These are phyloP conservation scores for Starmerella bombicola DNA, from an alignment of 805 yeast genomes.

Conservation along the genomic window DNA sequence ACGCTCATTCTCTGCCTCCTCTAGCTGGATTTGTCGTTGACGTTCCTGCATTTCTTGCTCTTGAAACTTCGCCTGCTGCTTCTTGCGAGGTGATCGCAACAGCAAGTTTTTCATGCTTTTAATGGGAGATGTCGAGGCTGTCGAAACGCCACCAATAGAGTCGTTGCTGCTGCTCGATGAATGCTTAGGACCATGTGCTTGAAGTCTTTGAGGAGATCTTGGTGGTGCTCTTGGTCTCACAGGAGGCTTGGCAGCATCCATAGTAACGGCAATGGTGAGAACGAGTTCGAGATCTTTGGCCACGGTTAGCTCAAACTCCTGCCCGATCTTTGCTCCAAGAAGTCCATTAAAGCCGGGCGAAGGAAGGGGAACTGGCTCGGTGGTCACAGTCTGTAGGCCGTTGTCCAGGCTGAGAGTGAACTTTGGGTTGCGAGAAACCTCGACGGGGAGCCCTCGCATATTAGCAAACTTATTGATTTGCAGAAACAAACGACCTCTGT, in stretches of 20 bases:
- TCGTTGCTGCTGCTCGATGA: slow-evolving; percentile 2
- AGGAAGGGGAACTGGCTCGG: slow-evolving; percentile 20
- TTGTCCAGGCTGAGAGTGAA: slow-evolving; percentile 23
- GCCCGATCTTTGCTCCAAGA: slow-evolving; percentile 26
- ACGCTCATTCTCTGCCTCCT: slow-evolving; percentile 6
- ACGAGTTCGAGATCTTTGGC: slow-evolving; percentile 49
- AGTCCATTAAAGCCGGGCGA: slow-evolving; percentile 15
- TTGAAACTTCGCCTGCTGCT: slow-evolving; percentile 9
- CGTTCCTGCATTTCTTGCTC: slow-evolving; percentile 5
- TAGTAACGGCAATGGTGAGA: slow-evolving; percentile 47
- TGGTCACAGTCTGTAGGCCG: slow-evolving; percentile 24
- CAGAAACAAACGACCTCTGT: slow-evolving; percentile 24
- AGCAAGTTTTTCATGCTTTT: slow-evolving; percentile 22
- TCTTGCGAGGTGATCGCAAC: slow-evolving; percentile 18
- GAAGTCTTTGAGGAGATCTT: slow-evolving; percentile 7
- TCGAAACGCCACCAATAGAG: background rate
- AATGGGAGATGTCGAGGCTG: slow-evolving; percentile 6
- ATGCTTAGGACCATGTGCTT: slow-evolving; percentile 2
- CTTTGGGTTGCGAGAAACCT: slow-evolving; percentile 20
- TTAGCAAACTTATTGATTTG: slow-evolving; percentile 22
- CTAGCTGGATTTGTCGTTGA: slow-evolving; percentile 1
- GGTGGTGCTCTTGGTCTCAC: slow-evolving; percentile 14
- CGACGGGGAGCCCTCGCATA: slow-evolving; percentile 22
- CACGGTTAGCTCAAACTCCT: slow-evolving; percentile 69
- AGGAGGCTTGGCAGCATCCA: slow-evolving; percentile 38